Percentiles rank a stretch among this genome's conserved stretches.
phyloP scores from a whole-genome alignment of 352 stramenopile genomes.

The Pythium diclinum region DNA sequence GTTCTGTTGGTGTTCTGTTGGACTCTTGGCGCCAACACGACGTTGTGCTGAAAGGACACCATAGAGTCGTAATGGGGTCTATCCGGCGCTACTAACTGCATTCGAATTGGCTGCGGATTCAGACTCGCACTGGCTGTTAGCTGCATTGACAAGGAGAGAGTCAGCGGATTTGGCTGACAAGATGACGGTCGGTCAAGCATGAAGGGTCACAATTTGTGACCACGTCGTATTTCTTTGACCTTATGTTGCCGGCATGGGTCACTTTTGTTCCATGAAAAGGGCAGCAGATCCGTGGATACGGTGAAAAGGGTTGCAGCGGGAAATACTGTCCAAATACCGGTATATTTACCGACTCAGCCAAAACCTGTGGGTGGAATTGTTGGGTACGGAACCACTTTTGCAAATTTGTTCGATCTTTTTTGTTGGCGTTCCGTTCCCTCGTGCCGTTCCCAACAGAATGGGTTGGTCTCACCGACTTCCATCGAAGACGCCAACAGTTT shows the following conservation, averaged over 20 bases:
- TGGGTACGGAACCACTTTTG: neutral
- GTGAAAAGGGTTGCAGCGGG: constrained; percentile 1
- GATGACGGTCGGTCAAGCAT: no score
- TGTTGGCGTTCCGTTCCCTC: neutral
- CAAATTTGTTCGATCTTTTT: constrained; percentile 4
- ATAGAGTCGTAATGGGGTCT: neutral
- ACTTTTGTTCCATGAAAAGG: neutral
- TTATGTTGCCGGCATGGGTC: neutral
- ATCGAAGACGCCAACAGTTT: neutral
- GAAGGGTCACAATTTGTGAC: neutral
- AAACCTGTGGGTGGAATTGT: neutral
- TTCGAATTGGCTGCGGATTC: neutral
- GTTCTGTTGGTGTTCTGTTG: neutral
- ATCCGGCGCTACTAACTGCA: neutral
- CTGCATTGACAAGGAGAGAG: neutral
- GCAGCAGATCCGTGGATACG: neutral
- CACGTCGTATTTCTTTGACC: neutral
- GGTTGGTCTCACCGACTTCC: neutral
- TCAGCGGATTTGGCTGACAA: neutral
- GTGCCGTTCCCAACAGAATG: neutral
- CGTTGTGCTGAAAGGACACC: neutral
- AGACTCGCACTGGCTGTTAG: no score
- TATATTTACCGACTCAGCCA: neutral
- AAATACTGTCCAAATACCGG: neutral
- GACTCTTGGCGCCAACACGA: neutral